Evolutionary conservation across 2,329 filamentous ascomycete species (phyloP).

Genomic region (Monilinia vaccinii-corymbosi): DNA sequence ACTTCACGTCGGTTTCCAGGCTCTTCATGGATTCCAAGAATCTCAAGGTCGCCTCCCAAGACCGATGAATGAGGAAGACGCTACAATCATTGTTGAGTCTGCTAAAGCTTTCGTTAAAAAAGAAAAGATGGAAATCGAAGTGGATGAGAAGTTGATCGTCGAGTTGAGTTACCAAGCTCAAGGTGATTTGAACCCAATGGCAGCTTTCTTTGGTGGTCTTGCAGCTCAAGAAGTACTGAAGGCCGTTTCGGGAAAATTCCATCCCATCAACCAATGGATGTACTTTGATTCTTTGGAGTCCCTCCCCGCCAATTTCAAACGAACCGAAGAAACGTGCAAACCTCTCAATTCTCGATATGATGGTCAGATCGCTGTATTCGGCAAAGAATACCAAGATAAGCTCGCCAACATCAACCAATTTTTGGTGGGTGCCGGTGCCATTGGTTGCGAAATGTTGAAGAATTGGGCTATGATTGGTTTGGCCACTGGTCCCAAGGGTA

Average conservation of each 20-base stretch:
- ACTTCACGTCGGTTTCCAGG: conserved; percentile 86
- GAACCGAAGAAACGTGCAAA: conserved; percentile 81
- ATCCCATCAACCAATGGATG: conserved; percentile 89
- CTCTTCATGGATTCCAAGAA: conserved; percentile 77
- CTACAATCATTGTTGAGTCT: conserved; percentile 64
- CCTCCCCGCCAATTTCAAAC: conserved; percentile 62
- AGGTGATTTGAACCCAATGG: conserved; percentile 85
- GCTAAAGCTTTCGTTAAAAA: conserved; percentile 66
- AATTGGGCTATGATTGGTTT: conserved; percentile 99
- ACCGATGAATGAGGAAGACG: conserved; percentile 79
- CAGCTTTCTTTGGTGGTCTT: conserved; percentile 89
- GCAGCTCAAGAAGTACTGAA: conserved; percentile 93
- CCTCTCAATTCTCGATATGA: conserved; percentile 83
- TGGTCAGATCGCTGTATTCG: conserved; percentile 94
- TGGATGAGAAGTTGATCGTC: conserved; percentile 85
- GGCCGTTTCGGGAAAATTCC: conserved; percentile 94
- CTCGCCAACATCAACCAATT: conserved; percentile 85
- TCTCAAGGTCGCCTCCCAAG: conserved; percentile 66
- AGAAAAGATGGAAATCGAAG: conserved; percentile 69
- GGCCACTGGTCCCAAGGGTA: conserved; percentile 76
- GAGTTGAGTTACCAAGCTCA: conserved; percentile 92
- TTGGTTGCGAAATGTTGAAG: conserved; percentile 98
- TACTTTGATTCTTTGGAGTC: conserved; percentile 99
- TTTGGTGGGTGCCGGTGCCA: conserved; percentile 90
- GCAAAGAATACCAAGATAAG: conserved; percentile 88